Evolutionary conservation across 1,284 basidiomycete species (phyloP), one percentile per base, ranked within the genome.

Genomic region (Ceratobasidium sp.): DNA sequence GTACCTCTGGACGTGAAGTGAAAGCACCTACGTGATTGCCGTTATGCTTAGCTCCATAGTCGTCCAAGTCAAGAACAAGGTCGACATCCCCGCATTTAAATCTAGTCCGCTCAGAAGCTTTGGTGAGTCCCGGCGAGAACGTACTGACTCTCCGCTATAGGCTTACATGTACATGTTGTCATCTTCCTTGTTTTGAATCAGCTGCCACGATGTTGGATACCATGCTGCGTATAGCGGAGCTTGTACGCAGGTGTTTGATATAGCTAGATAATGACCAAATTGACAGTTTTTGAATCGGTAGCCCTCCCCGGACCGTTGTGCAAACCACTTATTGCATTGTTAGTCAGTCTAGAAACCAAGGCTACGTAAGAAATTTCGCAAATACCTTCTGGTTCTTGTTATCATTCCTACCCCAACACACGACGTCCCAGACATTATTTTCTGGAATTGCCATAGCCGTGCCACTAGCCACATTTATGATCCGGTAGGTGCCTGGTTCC

Each of bases 211-310:
- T 19, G 48, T 53, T 22, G 50, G 64, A 24, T 36, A 24, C 24
- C 19, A 24, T 22, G 47, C 64, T 15, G n/a, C 29, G 48, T 66
- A 66, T 2, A 53, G 24, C 14, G 17, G 24, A 11, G 47, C 31
- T 9, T 36, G 31, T 1, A 31, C 47, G 15, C 51, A 6, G 15
- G 64, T 66, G 29, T 41, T 33, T 15, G 47, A 22, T 17, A 53
- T 48, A 22, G 50, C 19, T 7, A 66, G 29, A 53, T 66, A 66
- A 14, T 24, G 27, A 11, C 64, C 64, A 9, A 27, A 15, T 11
- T 31, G 3, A 27, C 48, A 66, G 19, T 41, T 66, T n/a, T 66
- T 66, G 64, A 66, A 53, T n/a, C 48, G 29, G 19, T 51, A 66
- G 51, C 63, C 63, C 15, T n/a, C 33, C n/a, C 47, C 48, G 29